Evolutionary conservation across 768 basidiomycete genomes (phyloP).

Genomic region (Leucocoprinus leucothites): DNA sequence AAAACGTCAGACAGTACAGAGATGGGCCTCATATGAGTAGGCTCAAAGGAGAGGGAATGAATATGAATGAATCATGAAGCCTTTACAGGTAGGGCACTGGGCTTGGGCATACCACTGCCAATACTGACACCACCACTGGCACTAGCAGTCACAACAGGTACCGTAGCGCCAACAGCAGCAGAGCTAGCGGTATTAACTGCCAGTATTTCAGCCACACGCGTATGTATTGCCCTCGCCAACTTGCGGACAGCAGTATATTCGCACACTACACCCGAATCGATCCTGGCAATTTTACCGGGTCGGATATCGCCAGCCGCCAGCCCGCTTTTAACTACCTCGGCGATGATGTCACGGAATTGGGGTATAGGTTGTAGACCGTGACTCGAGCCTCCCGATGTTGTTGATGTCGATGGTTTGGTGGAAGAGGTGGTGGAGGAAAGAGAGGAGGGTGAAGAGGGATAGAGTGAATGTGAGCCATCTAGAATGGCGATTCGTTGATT

Average conservation of each 20-base stretch:
- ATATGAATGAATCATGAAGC: neutral
- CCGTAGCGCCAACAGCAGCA: neutral
- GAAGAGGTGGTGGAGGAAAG: constrained; percentile 15
- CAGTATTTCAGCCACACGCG: constrained; percentile 33
- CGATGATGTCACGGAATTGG: constrained; percentile 48
- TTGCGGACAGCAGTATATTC: constrained; percentile 42
- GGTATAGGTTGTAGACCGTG: constrained; percentile 54
- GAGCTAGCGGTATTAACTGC: neutral
- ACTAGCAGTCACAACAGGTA: no score
- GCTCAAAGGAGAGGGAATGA: neutral
- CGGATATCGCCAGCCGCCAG: constrained; percentile 25
- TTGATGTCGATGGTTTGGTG: constrained; percentile 4
- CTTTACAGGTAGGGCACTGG: neutral
- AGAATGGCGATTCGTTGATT: constrained; percentile 64
- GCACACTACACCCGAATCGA: constrained; percentile 66
- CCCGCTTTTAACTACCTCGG: constrained; percentile 44
- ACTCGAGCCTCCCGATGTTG: constrained; percentile 21
- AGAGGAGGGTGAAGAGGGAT: constrained; percentile 20
- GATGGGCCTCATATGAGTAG: neutral
- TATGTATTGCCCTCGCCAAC: constrained; percentile 48
- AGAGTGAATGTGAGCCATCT: constrained; percentile 70
- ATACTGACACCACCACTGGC: neutral
- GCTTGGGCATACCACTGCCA: neutral
- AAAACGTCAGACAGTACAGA: neutral
- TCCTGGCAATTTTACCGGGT: constrained; percentile 44